Base-by-base conservation (phyloP, 495 filamentous ascomycete genomes). In the Penicillium silybi region DNA sequence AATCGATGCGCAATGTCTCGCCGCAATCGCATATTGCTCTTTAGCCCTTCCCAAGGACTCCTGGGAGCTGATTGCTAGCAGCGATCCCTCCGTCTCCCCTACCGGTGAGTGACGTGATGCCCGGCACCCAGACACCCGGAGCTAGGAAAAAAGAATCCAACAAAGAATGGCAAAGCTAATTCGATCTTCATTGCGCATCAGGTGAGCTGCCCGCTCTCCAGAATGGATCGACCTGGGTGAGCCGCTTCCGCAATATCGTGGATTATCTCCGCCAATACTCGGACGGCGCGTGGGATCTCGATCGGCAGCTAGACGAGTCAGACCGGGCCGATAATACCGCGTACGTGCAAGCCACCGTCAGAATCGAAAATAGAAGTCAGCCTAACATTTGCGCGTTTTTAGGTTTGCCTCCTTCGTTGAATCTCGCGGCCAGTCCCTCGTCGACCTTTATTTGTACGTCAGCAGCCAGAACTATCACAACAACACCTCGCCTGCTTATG, bases 1-100 rank as follows among this genome's bases (percentile, higher is more conserved):
- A 45, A 85, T 97, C 52, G 92, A 96, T 51, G 77, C 93, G 44
- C 88, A 95, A 78, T 97, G 87, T 56, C 80, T 92, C 39, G 86
- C 88, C 13, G 74, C 85, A 35, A 84, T 92, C 49, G 80, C 88
- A 34, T 92, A 87, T 61, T 74, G 90, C 29, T 76, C 80, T 10
- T 67, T 81, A 49, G 71, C 74, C 43, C 64, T 87, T 9, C 79
- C 80, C 22, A 66, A 68, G 54, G 74, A 79, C 39, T 68, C 80
- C 50, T 98, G 91, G 89, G 75, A 77, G 47, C 75, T 97, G 29
- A 73, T 96, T 54, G 80, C 86, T 50, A 86, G 80, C 63, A 87
- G 86, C 69, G 85, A 90, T 66, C 81, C 86, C 44, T 81, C 83
- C 15, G 72, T 88, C 48, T 86, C 86, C 62, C 88, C 90, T 52